Evolutionary conservation across 129 eudicot genomes (phyloP), one percentile per base, ranked within the genome.

Genomic region (Heracleum sosnowskyi): DNA sequence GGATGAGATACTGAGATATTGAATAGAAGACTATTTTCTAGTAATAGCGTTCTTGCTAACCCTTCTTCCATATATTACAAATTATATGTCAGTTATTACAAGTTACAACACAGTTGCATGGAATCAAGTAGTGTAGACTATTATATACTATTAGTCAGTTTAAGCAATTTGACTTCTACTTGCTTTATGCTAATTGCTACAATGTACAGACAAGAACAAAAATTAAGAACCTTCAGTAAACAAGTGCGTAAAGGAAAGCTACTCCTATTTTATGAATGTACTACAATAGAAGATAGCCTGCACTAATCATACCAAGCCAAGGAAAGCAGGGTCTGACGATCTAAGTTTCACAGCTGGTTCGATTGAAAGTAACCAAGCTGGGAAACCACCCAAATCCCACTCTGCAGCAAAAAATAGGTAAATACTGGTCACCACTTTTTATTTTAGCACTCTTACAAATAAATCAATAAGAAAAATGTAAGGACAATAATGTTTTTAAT

Each of bases 311-410:
- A 95, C 98, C 91, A 90, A 83, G 66, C 87, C 76, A 82, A 90
- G 93, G 82, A 85, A 91, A 74, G 82, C 83, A 60, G 90, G 94
- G 68, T 90, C 97, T 11, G 98, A 91, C 37, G 98, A 95, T 88
- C 98, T 87, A 62, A 95, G 79, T 82, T 74, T 90, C 66, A 91
- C 44, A 71, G 92, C 83, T 73, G 98, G 97, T 82, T 91, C 91
- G 72, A 84, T 83, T 46, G 91, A 84, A 76, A 95, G 98, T 84
- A 95, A 81, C 98, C 98, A 95, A 40, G 98, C 86, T 82, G 98
- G 97, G 57, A 91, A 91, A 64, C 98, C 97, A 15, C 97, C 98
- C 46, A 95, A 85, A 87, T 95, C 98, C 98, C 98, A 95, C 84
- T 95, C 97, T 95, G 91, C 92, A 88, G 81, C 60, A 75, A 77